phyloP scores from a whole-genome alignment of 768 basidiomycete genomes.

The Amanita pallidorosea region DNA sequence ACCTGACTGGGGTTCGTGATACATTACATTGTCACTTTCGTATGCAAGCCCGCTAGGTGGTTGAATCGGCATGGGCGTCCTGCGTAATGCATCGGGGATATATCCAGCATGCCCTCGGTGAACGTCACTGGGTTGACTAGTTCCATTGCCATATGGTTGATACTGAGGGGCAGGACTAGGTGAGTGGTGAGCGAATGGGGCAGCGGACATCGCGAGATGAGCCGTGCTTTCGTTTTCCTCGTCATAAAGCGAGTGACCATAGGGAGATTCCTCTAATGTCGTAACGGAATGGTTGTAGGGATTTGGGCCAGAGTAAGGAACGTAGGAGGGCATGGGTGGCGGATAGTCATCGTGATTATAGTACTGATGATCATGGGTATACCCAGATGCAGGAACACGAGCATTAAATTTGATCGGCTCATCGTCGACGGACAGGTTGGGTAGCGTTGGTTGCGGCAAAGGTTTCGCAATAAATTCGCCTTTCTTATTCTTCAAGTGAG shows the following conservation, averaged over 20 bases:
- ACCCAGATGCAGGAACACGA: constrained; percentile 38
- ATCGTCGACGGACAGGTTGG: constrained; percentile 82
- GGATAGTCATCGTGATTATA: constrained; percentile 50
- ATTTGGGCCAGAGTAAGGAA: constrained; percentile 51
- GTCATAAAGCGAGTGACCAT: constrained; percentile 41
- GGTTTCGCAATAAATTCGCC: constrained; percentile 73
- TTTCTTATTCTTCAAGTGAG: constrained; percentile 89
- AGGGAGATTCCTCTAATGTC: constrained; percentile 43
- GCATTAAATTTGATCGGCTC: constrained; percentile 47
- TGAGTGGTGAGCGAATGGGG: constrained; percentile 42
- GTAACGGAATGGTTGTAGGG: constrained; percentile 49
- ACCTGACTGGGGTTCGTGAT: constrained; percentile 16
- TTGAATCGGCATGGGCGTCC: constrained; percentile 10
- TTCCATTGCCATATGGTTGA: background rate
- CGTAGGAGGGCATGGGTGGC: constrained; percentile 71
- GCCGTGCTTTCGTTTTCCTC: constrained; percentile 61
- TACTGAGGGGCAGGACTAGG: constrained; percentile 15
- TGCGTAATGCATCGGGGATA: constrained; percentile 14
- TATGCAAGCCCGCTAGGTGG: constrained; percentile 21
- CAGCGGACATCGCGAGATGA: constrained; percentile 47
- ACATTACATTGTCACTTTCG: constrained; percentile 21
- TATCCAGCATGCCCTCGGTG: constrained; percentile 41
- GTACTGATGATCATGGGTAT: constrained; percentile 46
- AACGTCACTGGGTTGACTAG: constrained; percentile 29
- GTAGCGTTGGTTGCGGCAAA: constrained; percentile 89